Conservation (phyloP, 2,329 filamentous ascomycete genomes). For the Xylariales sp. region DNA sequence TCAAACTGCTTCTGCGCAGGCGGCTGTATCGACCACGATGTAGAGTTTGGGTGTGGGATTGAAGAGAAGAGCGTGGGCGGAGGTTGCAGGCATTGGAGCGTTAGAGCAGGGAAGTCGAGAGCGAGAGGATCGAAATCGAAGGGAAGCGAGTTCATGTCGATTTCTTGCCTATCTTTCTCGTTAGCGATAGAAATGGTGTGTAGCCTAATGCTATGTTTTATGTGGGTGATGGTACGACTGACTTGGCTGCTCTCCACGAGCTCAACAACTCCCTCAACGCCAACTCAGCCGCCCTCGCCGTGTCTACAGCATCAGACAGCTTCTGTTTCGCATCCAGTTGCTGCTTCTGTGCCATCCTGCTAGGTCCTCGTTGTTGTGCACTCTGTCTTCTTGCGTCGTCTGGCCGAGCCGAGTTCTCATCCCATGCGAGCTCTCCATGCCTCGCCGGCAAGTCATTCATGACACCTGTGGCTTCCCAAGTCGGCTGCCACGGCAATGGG, state of each 20-base stretch:
- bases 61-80: constrained; percentile 79
- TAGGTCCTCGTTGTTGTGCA: constrained; percentile 36
- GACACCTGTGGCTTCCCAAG: constrained; percentile 73
- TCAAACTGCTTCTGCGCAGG: constrained; percentile 71
- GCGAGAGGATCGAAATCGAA: constrained; percentile 82
- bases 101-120: constrained; percentile 81
- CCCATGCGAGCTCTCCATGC: constrained; percentile 36
- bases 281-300: constrained; percentile 76
- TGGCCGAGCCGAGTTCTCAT: constrained; percentile 15
- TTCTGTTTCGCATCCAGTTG: constrained; percentile 62
- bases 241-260: constrained; percentile 80
- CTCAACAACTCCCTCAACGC: constrained; percentile 78
- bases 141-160: constrained; percentile 51
- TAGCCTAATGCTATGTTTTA: too few species aligned
- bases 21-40: constrained; percentile 76
- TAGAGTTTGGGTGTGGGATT: constrained; percentile 70
- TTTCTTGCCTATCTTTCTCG: constrained; percentile 42
- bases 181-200: too few species aligned
- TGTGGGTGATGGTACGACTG: too few species aligned
- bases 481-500: constrained; percentile 42
- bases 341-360: constrained; percentile 50
- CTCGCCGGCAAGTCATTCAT: constrained; percentile 66
- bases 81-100: constrained; percentile 72
- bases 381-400: constrained; percentile 7
- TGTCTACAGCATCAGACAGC: constrained; percentile 68